Evolutionary conservation across 1,284 basidiomycete genomes (phyloP).

Genomic region (Cryptococcus wingfieldii): DNA sequence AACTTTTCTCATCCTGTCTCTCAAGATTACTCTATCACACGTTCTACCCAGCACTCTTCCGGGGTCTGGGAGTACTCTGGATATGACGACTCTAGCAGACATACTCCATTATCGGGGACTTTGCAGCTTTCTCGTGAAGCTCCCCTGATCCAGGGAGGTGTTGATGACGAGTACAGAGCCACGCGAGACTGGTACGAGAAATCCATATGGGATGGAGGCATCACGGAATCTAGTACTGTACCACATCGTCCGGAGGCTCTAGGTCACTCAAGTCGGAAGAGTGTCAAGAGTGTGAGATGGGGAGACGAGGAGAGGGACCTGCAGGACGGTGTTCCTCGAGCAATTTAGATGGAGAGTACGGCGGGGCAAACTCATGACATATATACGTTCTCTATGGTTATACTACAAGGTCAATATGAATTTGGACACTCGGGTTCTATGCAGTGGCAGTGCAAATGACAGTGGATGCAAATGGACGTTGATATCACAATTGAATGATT

Average conservation of each 20-base stretch:
- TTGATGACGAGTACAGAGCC: constrained; percentile 3
- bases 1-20: constrained; percentile 1
- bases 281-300: constrained; percentile 18
- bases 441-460: no score
- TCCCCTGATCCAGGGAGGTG: neutral
- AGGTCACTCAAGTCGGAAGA: constrained; percentile 3
- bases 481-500: no score
- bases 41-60: constrained; percentile 7
- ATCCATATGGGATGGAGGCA: constrained; percentile 19
- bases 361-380: neutral
- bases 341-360: constrained; percentile 1
- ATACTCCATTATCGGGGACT: neutral
- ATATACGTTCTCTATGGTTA: no score
- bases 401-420: no score
- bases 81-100: constrained; percentile 6
- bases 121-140: neutral
- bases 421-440: no score
- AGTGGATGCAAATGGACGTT: no score
- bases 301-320: constrained; percentile 4
- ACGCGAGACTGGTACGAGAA: constrained; percentile 29
- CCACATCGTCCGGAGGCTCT: neutral
- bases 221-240: constrained; percentile 1
- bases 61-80: constrained; percentile 15
- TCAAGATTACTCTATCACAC: constrained; percentile 2
- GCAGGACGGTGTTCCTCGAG: constrained; percentile 4